Percentiles rank a stretch among this genome's conserved stretches.
phyloP scores from a whole-genome alignment of 768 basidiomycete species.

The Amanita molliuscula region DNA sequence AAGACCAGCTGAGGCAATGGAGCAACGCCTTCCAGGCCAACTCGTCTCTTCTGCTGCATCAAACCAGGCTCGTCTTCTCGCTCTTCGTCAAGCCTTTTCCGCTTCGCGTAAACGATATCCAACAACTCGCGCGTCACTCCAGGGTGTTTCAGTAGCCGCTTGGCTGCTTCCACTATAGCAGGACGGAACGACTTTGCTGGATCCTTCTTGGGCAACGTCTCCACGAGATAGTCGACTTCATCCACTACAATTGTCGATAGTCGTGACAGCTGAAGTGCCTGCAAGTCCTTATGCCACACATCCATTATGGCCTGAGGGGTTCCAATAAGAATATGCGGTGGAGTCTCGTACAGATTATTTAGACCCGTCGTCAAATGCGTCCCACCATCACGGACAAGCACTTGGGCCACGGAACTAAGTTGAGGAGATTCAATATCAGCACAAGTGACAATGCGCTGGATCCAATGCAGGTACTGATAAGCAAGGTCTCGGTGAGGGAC shows the following conservation, averaged over 20 bases:
- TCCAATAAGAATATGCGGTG: slow-evolving; percentile 60
- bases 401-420: slow-evolving; percentile 41
- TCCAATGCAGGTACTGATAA: slow-evolving; percentile 57
- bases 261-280: slow-evolving; percentile 31
- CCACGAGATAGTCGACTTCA: slow-evolving; percentile 67
- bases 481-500: slow-evolving; percentile 71
- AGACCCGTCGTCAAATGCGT: slow-evolving; percentile 30
- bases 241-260: slow-evolving; percentile 60
- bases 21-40: neutral
- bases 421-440: slow-evolving; percentile 18
- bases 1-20: slow-evolving; percentile 50
- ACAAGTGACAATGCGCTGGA: slow-evolving; percentile 34
- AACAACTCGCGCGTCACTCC: slow-evolving; percentile 50
- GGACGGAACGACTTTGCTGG: slow-evolving; percentile 26
- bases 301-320: slow-evolving; percentile 65
- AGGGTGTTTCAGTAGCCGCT: slow-evolving; percentile 41
- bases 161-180: slow-evolving; percentile 25
- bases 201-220: slow-evolving; percentile 34
- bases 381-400: slow-evolving; percentile 46
- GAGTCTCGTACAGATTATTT: slow-evolving; percentile 24
- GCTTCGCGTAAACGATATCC: slow-evolving; percentile 38
- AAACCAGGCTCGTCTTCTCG: slow-evolving; percentile 9
- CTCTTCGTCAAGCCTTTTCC: slow-evolving; percentile 19
- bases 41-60: slow-evolving; percentile 3
- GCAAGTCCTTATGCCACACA: slow-evolving; percentile 31